Percentiles rank a stretch among this genome's conserved stretches.
Evolutionary conservation across 2,329 filamentous ascomycete species (phyloP).

Genomic region (Aureobasidium namibiae): DNA sequence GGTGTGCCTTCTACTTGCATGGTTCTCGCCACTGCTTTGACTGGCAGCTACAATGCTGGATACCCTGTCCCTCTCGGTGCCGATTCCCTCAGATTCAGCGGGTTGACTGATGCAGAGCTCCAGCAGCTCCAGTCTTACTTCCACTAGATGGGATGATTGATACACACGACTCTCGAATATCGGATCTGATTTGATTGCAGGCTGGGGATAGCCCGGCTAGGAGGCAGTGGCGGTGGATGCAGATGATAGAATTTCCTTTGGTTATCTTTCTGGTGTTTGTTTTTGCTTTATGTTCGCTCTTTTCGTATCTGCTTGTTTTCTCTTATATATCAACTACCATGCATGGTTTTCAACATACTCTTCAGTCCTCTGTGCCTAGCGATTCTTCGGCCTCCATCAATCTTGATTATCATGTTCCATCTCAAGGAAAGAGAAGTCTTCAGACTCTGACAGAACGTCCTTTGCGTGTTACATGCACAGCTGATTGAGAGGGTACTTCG

Average conservation of each 20-base stretch:
- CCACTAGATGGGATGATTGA: not conserved
- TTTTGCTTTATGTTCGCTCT: not conserved
- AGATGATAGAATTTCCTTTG: not conserved
- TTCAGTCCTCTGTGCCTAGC: not conserved
- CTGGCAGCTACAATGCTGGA: conserved; percentile 14
- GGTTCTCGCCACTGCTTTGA: conserved; percentile 12
- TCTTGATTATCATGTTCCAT: not conserved
- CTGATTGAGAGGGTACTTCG: not conserved
- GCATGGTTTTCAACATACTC: not conserved
- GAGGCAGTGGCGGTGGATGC: not conserved
- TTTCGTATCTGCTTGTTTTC: not conserved
- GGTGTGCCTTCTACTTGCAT: conserved; percentile 15
- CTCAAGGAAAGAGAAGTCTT: not conserved
- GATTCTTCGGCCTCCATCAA: not conserved
- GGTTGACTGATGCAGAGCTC: conserved; percentile 6
- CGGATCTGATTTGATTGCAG: not conserved
- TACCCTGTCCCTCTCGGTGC: conserved; percentile 11
- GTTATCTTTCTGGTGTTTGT: not conserved
- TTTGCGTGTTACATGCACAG: not conserved
- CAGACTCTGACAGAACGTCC: not conserved
- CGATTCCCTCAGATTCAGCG: conserved; percentile 15
- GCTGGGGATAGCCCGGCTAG: not conserved
- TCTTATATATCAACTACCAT: not conserved
- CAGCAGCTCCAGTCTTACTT: conserved; percentile 12
- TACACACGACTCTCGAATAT: not conserved